phyloP scores from a whole-genome alignment of 352 stramenopile genomes.

The Blastocystis sp. region DNA sequence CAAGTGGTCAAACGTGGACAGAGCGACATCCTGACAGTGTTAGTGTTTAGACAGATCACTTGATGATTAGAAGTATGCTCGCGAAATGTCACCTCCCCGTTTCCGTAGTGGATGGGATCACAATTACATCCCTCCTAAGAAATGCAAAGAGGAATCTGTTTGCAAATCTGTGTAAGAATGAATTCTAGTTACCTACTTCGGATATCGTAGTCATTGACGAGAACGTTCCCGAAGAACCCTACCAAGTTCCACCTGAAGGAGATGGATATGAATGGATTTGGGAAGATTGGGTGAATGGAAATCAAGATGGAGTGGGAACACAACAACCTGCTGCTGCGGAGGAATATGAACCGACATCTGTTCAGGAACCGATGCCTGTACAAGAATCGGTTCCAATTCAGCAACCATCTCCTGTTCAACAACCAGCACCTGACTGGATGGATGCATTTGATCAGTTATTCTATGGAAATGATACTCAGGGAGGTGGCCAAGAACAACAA shows the following conservation, averaged over 20 bases:
- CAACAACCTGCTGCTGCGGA: not conserved
- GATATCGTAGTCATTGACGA: not conserved
- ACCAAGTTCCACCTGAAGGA: not conserved
- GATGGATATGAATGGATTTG: slow-evolving; percentile 24
- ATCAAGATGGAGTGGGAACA: not conserved
- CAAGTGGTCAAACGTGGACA: not conserved
- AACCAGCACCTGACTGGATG: not conserved
- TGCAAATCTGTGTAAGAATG: not conserved
- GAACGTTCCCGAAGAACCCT: not conserved
- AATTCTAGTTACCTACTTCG: not conserved
- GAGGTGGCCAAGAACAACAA: not conserved
- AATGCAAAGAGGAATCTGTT: slow-evolving; percentile 46
- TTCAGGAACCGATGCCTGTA: no score
- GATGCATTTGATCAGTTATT: not conserved
- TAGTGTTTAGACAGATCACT: not conserved
- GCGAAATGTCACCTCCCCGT: slow-evolving; percentile 6
- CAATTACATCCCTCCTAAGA: slow-evolving; percentile 53
- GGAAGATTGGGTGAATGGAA: not conserved
- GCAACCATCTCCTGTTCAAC: not conserved
- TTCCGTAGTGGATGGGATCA: slow-evolving; percentile 68
- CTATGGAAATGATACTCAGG: not conserved
- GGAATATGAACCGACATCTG: not conserved
- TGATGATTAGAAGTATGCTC: not conserved
- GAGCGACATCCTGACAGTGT: slow-evolving; percentile 22
- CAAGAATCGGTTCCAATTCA: no score